phyloP scores from a whole-genome alignment of 2,329 filamentous ascomycete genomes.

The Metarhizium guizhouense region DNA sequence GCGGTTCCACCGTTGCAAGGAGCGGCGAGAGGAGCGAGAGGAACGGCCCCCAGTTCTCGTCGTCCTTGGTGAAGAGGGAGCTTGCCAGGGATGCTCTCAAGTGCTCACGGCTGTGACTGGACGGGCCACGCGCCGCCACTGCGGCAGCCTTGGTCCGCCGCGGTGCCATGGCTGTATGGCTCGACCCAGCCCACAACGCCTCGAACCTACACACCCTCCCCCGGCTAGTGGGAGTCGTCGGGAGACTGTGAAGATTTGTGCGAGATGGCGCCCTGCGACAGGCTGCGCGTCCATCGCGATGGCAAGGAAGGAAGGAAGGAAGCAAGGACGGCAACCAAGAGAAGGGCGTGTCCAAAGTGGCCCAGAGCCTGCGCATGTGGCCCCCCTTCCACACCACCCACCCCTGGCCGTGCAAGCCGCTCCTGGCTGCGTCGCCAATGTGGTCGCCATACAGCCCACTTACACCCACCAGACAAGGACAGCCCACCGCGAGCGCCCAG shows the following conservation, averaged over 20 bases:
- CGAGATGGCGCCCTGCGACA: neutral
- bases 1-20: slow-evolving; percentile 5
- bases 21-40: neutral
- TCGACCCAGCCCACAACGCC: neutral
- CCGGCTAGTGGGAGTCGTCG: slow-evolving; percentile 3
- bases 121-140: slow-evolving; percentile 9
- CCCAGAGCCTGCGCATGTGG: neutral
- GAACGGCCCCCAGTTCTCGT: neutral
- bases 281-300: neutral
- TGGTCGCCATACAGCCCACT: neutral
- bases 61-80: slow-evolving; percentile 8
- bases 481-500: neutral
- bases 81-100: slow-evolving; percentile 5
- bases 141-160: slow-evolving; percentile 6
- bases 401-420: slow-evolving; percentile 3
- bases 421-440: neutral
- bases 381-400: neutral
- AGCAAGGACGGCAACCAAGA: neutral
- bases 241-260: slow-evolving; percentile 2
- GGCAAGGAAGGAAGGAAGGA: neutral
- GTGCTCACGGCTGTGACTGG: slow-evolving; percentile 4
- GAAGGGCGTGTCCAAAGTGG: neutral
- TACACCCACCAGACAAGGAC: neutral
- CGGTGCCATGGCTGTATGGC: neutral
- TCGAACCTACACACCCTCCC: slow-evolving; percentile 1